Base-by-base conservation (phyloP, 495 filamentous ascomycete genomes). In the Penicillium paradoxum region DNA sequence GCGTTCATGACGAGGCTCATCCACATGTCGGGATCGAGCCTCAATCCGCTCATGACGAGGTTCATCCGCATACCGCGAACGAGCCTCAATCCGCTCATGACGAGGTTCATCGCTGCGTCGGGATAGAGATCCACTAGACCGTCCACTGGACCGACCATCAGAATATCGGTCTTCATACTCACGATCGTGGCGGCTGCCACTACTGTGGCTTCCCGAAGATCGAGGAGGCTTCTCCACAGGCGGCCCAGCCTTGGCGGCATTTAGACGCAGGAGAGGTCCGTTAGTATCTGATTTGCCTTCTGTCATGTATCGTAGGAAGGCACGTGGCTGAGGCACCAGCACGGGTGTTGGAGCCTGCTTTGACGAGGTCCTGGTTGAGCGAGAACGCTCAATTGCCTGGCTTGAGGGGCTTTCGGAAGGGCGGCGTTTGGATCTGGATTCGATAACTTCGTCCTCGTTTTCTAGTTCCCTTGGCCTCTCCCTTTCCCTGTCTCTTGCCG, bases 251-350 rank as follows among this genome's bases (percentile, higher is more conserved):
- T 69, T 74, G 21, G 57, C 51, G 36, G 59, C 60, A 48, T 73
- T 73, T 17, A 73, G 51, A n/a, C 58, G 65, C 33, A 73, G 58
- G 8, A 71, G 55, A 38, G 67, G 68, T 2, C 64, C 65, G 27
- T 68, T 69, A 2, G 54, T 66, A 50, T 72, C 71, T 3, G 67
- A 65, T 21, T 67, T 57, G n/a, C 66, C 72, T 15, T 66, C 64
- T n/a, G 59, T 68, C 65, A 73, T 66, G 50, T 73, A 73, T 25
- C 69, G 66, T 34, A 76, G 54, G 59, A 74, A 72, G 15, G 64
- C 63, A 42, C 68, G 61, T 24, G 65, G 64, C 25, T 52, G 63
- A 11, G 63, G 53, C 5, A 55, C 64, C 6, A 64, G 54, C 0
- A 53, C 44, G 4, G 70, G 56, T 13, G 66, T 34, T n/a, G 63